Conservation (phyloP, 169 alveolate species). For the Pseudocohnilembus persalinus region DNA sequence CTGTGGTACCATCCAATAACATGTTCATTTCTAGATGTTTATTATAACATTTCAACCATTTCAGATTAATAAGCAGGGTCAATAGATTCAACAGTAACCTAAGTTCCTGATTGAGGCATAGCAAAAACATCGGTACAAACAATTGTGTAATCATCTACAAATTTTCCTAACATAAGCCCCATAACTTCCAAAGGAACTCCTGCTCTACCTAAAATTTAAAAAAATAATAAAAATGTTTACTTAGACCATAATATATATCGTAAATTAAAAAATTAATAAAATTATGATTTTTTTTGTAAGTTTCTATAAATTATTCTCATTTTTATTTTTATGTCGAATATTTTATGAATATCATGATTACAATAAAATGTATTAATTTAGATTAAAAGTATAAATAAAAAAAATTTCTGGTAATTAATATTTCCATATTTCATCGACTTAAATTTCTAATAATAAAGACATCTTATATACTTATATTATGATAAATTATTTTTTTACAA, state of each 20-base stretch:
- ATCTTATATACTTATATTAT: too few relatives aligned
- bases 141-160: slow-evolving; percentile 99
- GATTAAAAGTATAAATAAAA: too few relatives aligned
- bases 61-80: slow-evolving; percentile 99
- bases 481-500: slow-evolving; percentile 88
- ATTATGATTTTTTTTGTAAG: background rate
- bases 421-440: too few relatives aligned
- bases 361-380: too few relatives aligned
- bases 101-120: slow-evolving; percentile 99
- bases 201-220: slow-evolving; percentile 74
- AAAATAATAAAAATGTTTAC: background rate
- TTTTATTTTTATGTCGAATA: background rate
- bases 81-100: slow-evolving; percentile 98
- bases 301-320: background rate
- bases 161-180: slow-evolving; percentile 99
- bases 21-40: slow-evolving; percentile 97
- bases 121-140: slow-evolving; percentile 99
- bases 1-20: slow-evolving; percentile 99
- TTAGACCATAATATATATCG: background rate
- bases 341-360: background rate
- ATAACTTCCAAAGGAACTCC: slow-evolving; percentile 99
- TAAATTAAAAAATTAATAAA: background rate
- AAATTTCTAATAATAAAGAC: too few relatives aligned
- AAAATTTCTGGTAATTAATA: too few relatives aligned
- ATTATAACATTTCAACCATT: slow-evolving; percentile 98